Base-by-base conservation (phyloP, 176 grass and related monocot species). In the Lolium perenne region DNA sequence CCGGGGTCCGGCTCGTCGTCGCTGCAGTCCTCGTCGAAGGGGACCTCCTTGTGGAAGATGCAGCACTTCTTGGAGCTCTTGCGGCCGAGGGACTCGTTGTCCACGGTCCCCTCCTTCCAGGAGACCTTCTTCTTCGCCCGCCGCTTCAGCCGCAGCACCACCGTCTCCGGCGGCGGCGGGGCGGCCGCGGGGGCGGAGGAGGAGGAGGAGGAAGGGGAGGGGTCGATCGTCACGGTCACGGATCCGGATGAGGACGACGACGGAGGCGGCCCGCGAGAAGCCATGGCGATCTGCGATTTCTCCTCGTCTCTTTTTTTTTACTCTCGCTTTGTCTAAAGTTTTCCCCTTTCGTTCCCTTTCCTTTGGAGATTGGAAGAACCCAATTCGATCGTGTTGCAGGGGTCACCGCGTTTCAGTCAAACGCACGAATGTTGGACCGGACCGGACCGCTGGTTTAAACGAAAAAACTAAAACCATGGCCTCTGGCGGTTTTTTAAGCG, bases 51-150 rank as follows among this genome's bases (percentile, higher is more conserved):
- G 81, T 95, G 95, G 88, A 98, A 98, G 84, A 98, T 94, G 89
- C 93, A 98, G 85, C 95, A 98, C 80, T 95, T 98, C 82, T 98
- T 95, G 73, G 95, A 95, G 70, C 94, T 94, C 91, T 94, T 98
- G 77, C 90, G 90, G 78, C 92, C 94, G 78, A 98, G 91, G 83
- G 89, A 88, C 83, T 98, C 95, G 87, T 98, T 98, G 88, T 98
- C 95, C 22, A 98, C 91, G 26, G 95, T 98, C 25, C 95, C 95
- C 75, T 98, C 91, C 86, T 98, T 94, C 95, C 95, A 98, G 2
- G 93, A 83, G 11, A 98, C 95, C 90, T 95, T 98, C 90, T 97
- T 97, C 93, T 98, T 95, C 10, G 80, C 54, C 74, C 84, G 88
- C 48, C 86, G 89, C 83, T 79, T 90, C 76, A 98, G 91, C 41